phyloP scores from a whole-genome alignment of 371 early-diverging fungal genomes.

The Lichtheimia corymbifera region DNA sequence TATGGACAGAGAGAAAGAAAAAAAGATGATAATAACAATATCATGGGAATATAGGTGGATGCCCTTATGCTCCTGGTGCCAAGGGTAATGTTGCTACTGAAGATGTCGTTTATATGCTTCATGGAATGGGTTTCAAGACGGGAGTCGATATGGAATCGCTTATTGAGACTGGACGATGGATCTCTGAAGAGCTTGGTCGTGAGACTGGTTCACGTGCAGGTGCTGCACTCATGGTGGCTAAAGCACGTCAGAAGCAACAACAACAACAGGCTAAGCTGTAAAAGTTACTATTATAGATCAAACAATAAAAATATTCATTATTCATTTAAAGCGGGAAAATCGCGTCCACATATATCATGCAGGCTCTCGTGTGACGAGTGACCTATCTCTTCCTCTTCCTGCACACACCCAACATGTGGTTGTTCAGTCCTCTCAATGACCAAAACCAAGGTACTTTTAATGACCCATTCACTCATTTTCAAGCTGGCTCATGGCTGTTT shows the following conservation, averaged over 20 bases:
- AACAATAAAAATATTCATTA: no score
- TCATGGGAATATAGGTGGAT: conserved; percentile 68
- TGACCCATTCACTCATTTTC: no score
- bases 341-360: no score
- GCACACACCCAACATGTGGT: no score
- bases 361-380: no score
- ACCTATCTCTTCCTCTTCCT: no score
- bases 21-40: not conserved
- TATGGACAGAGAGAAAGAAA: not conserved
- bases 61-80: conserved; percentile 96
- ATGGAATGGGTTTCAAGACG: conserved; percentile 83
- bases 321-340: no score
- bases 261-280: no score
- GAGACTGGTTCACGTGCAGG: conserved; percentile 53
- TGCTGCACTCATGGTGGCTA: conserved; percentile 41
- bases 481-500: no score
- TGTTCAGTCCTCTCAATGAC: no score
- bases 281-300: no score
- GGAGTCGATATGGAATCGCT: conserved; percentile 77
- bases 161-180: conserved; percentile 81
- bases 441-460: no score
- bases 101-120: conserved; percentile 93
- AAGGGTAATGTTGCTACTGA: conserved; percentile 97
- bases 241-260: conserved; percentile 17
- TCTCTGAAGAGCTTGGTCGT: conserved; percentile 74